phyloP scores from a whole-genome alignment of 1,139 yeast species.

The Nakaseomyces kungkrabaensis region DNA sequence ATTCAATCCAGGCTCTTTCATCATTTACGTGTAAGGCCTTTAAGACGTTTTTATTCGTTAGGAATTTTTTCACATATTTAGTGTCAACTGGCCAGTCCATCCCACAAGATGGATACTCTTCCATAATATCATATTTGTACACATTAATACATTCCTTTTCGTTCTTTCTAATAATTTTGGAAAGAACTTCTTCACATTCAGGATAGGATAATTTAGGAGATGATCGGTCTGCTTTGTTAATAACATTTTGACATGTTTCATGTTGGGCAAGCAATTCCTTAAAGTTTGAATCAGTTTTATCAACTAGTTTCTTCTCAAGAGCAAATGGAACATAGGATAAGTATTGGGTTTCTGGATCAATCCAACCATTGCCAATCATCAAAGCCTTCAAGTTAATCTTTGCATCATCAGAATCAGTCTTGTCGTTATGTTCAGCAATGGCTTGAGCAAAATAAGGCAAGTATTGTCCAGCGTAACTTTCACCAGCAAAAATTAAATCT shows the following conservation, averaged over 20 bases:
- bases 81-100: slow-evolving; percentile 88
- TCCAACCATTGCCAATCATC: slow-evolving; percentile 93
- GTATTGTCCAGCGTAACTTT: slow-evolving; percentile 95
- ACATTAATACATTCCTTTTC: slow-evolving; percentile 58
- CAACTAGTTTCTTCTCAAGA: slow-evolving; percentile 47
- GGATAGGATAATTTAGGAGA: slow-evolving; percentile 31
- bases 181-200: slow-evolving; percentile 44
- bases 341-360: slow-evolving; percentile 82
- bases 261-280: slow-evolving; percentile 39
- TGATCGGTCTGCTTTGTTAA: slow-evolving; percentile 26
- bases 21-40: slow-evolving; percentile 26
- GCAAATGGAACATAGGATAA: slow-evolving; percentile 72
- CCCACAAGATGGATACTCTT: slow-evolving; percentile 80
- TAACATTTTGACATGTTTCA: slow-evolving; percentile 50
- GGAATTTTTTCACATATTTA: slow-evolving; percentile 47
- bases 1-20: slow-evolving; percentile 57
- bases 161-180: slow-evolving; percentile 32
- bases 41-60: slow-evolving; percentile 29
- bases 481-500: slow-evolving; percentile 79
- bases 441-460: slow-evolving; percentile 77
- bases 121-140: slow-evolving; percentile 67
- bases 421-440: slow-evolving; percentile 41
- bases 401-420: slow-evolving; percentile 16
- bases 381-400: slow-evolving; percentile 49
- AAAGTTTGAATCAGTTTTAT: slow-evolving; percentile 34